Evolutionary conservation across 2,329 filamentous ascomycete genomes (phyloP).

Genomic region (Penicillium sp.): DNA sequence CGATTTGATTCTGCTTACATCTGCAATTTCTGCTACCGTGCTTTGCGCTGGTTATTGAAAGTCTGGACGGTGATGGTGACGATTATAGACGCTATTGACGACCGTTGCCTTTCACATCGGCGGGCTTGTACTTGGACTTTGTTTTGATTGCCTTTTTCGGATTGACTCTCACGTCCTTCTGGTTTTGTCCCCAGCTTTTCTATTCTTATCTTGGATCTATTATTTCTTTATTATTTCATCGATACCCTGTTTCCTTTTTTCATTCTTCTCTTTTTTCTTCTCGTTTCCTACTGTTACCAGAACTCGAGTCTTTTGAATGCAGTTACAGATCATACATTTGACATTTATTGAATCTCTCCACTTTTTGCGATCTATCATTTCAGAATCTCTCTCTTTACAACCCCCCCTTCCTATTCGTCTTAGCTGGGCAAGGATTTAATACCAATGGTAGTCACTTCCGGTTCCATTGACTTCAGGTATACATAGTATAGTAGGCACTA

Average conservation of each 20-base stretch:
- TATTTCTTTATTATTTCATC: constrained; percentile 28
- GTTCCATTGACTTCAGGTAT: background rate
- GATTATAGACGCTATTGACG: constrained; percentile 15
- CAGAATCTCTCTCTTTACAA: no score
- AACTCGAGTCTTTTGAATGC: constrained; percentile 9
- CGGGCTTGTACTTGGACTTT: constrained; percentile 13
- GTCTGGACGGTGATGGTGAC: constrained; percentile 6
- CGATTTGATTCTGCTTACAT: constrained; percentile 25
- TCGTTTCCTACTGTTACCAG: background rate
- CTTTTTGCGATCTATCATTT: no score
- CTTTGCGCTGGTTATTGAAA: constrained; percentile 1
- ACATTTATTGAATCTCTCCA: background rate
- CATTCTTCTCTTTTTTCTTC: constrained; percentile 20
- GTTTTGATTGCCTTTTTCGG: constrained; percentile 22
- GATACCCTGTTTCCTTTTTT: constrained; percentile 39
- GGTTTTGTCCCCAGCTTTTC: constrained; percentile 21
- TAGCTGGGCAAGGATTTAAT: no score
- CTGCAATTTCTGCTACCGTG: background rate
- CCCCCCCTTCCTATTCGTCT: no score
- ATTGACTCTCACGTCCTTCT: constrained; percentile 33
- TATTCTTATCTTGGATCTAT: constrained; percentile 1
- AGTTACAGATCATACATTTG: constrained; percentile 5
- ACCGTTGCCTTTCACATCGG: background rate
- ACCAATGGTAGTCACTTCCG: no score
- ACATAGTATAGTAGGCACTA: no score